Evolutionary conservation across 371 early-diverging fungal species (phyloP).

Genomic region (Scutellospora calospora): DNA sequence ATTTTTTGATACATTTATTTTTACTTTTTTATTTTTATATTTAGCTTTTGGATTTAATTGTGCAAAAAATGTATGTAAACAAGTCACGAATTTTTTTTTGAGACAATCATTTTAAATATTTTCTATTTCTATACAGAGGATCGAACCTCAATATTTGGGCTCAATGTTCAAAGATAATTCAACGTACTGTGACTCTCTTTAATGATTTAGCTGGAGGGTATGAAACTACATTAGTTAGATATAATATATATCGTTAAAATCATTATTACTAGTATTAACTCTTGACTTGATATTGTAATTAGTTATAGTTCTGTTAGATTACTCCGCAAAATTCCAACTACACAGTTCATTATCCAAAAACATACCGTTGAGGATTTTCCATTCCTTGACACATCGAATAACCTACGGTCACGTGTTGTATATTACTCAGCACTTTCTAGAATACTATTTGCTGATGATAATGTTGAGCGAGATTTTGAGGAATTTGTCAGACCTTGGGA

Average conservation of each 20-base stretch:
- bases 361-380: constrained; percentile 74
- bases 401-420: constrained; percentile 63
- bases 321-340: constrained; percentile 76
- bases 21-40: constrained; percentile 35
- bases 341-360: constrained; percentile 70
- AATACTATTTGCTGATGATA: constrained; percentile 79
- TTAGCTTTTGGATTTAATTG: constrained; percentile 70
- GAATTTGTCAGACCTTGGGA: constrained; percentile 80
- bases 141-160: constrained; percentile 63
- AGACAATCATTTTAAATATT: constrained; percentile 49
- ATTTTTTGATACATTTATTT: too few species aligned
- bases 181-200: constrained; percentile 70
- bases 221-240: constrained; percentile 6
- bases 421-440: constrained; percentile 84
- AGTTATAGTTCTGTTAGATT: constrained; percentile 76
- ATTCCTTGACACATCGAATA: constrained; percentile 70
- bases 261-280: not conserved
- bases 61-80: constrained; percentile 70
- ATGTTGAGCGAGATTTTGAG: constrained; percentile 65
- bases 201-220: constrained; percentile 87
- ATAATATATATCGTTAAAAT: not conserved
- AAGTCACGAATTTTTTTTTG: constrained; percentile 34
- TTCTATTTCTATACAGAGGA: constrained; percentile 49
- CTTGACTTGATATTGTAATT: not conserved
- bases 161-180: constrained; percentile 59